phyloP scores from a whole-genome alignment of 768 basidiomycete genomes.

The Leucocoprinus birnbaumii region DNA sequence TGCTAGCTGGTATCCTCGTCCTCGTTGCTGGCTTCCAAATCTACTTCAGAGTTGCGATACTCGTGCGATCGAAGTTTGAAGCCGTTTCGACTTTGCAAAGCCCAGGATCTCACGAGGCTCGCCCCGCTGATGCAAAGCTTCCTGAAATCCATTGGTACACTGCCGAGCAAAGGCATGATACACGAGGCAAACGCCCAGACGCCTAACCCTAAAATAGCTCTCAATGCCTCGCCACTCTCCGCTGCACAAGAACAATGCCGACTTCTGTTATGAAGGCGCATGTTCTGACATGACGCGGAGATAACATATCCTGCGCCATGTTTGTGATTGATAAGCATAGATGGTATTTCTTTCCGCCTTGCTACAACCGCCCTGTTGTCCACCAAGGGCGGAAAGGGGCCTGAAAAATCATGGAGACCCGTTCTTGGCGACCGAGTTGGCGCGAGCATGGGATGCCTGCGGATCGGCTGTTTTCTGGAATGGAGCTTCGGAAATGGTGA shows the following conservation, averaged over 20 bases:
- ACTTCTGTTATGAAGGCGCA: background rate
- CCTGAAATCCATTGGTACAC: background rate
- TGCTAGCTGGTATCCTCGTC: too few relatives aligned
- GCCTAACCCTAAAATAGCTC: background rate
- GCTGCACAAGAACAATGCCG: background rate
- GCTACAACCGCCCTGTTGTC: background rate
- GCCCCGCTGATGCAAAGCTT: background rate
- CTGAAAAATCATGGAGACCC: background rate
- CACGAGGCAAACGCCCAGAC: background rate
- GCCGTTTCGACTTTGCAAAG: too few relatives aligned
- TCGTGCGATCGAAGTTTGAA: too few relatives aligned
- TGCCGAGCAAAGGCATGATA: background rate
- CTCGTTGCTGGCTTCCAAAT: too few relatives aligned
- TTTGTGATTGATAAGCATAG: background rate
- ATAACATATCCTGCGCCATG: background rate
- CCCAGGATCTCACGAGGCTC: too few relatives aligned
- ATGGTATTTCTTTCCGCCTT: slow-evolving; percentile 1
- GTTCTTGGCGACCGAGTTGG: background rate
- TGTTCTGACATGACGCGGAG: background rate
- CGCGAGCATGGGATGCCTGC: background rate
- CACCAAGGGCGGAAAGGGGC: too few relatives aligned
- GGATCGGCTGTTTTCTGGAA: too few relatives aligned
- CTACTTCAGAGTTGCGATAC: too few relatives aligned
- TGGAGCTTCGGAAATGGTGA: too few relatives aligned
- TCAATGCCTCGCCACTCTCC: too few relatives aligned